These are phyloP conservation scores for Hericium alpestre DNA, from an alignment of 768 basidiomycete genomes.

Conservation along the genomic window DNA sequence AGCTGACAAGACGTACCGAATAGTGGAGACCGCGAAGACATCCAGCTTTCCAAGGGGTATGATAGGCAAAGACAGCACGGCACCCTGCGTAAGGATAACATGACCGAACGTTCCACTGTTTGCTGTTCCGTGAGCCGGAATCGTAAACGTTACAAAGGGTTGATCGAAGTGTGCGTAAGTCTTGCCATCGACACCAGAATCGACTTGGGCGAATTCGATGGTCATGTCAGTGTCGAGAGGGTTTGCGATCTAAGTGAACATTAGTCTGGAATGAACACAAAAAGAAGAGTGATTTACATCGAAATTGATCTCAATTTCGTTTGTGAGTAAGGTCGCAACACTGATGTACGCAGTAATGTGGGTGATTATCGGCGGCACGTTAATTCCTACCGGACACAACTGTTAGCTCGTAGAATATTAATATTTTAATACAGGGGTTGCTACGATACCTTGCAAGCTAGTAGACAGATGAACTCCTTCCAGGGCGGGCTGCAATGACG, in stretches of 20 bases:
- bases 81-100: constrained; percentile 51
- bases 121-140: constrained; percentile 47
- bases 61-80: constrained; percentile 43
- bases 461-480: constrained; percentile 41
- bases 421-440: neutral
- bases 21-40: constrained; percentile 37
- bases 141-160: constrained; percentile 41
- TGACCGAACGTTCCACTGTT: constrained; percentile 50
- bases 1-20: constrained; percentile 18
- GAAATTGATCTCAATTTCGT: constrained; percentile 45
- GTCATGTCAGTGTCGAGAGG: constrained; percentile 48
- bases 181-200: constrained; percentile 38
- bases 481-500: constrained; percentile 45
- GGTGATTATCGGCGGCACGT: constrained; percentile 47
- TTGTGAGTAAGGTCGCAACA: constrained; percentile 35
- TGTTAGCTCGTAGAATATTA: neutral
- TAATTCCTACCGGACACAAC: constrained; percentile 24
- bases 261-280: neutral
- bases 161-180: constrained; percentile 52
- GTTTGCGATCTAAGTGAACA: constrained; percentile 32
- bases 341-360: constrained; percentile 46
- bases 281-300: constrained; percentile 29
- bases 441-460: constrained; percentile 32
- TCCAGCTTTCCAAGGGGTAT: constrained; percentile 47
- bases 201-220: constrained; percentile 47